Evolutionary conservation across 495 filamentous ascomycete genomes (phyloP).

Genomic region (Penicillium pancosmium): DNA sequence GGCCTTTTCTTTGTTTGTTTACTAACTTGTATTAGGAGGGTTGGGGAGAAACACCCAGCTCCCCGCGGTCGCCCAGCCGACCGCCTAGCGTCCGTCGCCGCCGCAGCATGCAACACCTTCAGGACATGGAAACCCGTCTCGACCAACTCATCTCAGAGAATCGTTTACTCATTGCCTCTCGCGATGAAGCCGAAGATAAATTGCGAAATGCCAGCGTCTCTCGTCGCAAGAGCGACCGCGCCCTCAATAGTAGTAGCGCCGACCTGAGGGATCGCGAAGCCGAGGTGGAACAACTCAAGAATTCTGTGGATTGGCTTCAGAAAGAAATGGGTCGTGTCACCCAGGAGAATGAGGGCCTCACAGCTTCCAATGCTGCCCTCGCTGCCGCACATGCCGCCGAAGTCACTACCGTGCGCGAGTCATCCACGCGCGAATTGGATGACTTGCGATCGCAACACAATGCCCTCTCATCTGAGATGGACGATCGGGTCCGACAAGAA

Average conservation of each 20-base stretch:
- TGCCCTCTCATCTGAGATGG: conserved; percentile 64
- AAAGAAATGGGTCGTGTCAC: conserved; percentile 74
- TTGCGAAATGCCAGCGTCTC: conserved; percentile 59
- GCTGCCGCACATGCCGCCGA: conserved; percentile 68
- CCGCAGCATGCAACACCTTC: conserved; percentile 91
- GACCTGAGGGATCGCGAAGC: conserved; percentile 64
- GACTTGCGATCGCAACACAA: conserved; percentile 59
- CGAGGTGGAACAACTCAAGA: conserved; percentile 79
- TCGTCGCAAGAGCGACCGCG: conserved; percentile 56
- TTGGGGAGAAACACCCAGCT: conserved; percentile 88
- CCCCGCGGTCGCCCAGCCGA: conserved; percentile 90
- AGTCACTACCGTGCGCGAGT: conserved; percentile 55
- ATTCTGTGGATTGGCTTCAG: conserved; percentile 75
- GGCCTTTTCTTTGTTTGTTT: conserved; percentile 32
- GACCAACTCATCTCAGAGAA: conserved; percentile 85
- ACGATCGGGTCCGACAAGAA: conserved; percentile 62
- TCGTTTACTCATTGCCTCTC: conserved; percentile 71
- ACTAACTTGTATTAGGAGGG: conserved; percentile 67
- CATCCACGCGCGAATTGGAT: conserved; percentile 63
- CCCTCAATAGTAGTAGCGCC: conserved; percentile 56
- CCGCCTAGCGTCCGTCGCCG: conserved; percentile 94
- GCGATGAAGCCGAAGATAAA: conserved; percentile 64
- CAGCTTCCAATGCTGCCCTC: conserved; percentile 67
- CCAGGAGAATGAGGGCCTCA: conserved; percentile 73
- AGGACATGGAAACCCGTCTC: conserved; percentile 73